phyloP scores from a whole-genome alignment of 177 flowering plant species.

The Vitis hybrid region DNA sequence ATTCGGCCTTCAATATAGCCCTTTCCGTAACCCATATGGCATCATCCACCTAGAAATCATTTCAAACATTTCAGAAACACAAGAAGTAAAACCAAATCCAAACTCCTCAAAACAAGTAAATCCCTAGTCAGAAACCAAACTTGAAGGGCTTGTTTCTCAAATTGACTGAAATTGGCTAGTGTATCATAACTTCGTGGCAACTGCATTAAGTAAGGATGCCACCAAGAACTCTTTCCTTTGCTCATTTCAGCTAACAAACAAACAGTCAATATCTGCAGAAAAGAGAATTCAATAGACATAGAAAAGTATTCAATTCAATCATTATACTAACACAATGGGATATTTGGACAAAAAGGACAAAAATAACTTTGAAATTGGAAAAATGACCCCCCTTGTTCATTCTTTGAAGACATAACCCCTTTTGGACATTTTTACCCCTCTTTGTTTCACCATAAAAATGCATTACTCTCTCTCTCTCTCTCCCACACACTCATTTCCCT shows the following conservation, averaged over 20 bases:
- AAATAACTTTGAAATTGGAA: no score
- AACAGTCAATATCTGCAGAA: constrained; percentile 56
- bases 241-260: constrained; percentile 73
- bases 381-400: no score
- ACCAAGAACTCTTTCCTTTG: constrained; percentile 69
- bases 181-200: constrained; percentile 64
- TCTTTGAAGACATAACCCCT: no score
- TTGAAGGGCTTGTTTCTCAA: constrained; percentile 76
- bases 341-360: no score
- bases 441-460: no score
- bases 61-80: not conserved
- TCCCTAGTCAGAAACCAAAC: constrained; percentile 39
- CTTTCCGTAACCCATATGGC: constrained; percentile 81
- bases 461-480: no score
- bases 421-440: no score
- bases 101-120: constrained; percentile 12
- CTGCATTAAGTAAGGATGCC: constrained; percentile 73
- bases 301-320: not conserved
- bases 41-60: constrained; percentile 67
- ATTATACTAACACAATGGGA: not conserved
- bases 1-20: constrained; percentile 52
- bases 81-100: constrained; percentile 2
- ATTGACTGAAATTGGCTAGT: constrained; percentile 54
- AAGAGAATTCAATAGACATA: not conserved
- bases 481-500: no score